Conservation (phyloP, 306 rosid genomes). For the Psophocarpus tetragonolobus region DNA sequence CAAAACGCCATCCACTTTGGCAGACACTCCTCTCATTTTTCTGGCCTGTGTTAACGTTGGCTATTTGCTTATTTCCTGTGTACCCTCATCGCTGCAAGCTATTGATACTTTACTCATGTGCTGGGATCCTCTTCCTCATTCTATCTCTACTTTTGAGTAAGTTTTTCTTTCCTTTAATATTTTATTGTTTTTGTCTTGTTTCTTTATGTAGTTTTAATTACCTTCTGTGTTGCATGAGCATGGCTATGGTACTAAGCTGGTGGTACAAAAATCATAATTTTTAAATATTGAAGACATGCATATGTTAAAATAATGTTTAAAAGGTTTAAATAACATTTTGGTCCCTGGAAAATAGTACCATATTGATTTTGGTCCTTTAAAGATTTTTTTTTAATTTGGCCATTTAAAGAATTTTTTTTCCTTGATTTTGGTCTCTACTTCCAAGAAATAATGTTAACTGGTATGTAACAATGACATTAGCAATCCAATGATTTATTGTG, state of each 20-base stretch:
- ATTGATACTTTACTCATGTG: conserved; percentile 89
- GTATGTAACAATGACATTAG: too few relatives aligned
- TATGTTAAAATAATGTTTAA: background rate
- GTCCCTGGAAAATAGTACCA: too few relatives aligned
- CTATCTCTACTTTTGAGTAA: conserved; percentile 78
- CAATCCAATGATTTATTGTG: too few relatives aligned
- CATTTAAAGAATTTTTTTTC: too few relatives aligned
- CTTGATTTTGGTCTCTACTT: too few relatives aligned
- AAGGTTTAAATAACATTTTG: too few relatives aligned
- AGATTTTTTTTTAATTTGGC: too few relatives aligned
- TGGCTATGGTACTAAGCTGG: background rate
- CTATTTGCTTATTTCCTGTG: conserved; percentile 97
- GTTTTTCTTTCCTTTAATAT: conserved; percentile 41
- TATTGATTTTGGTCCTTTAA: too few relatives aligned
- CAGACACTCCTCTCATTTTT: conserved; percentile 95
- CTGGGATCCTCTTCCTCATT: conserved; percentile 85
- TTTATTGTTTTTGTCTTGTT: conserved; percentile 8
- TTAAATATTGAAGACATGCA: background rate
- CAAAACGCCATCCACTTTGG: conserved; percentile 89
- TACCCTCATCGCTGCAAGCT: conserved; percentile 97
- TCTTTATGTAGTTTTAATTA: background rate
- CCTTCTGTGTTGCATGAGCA: background rate
- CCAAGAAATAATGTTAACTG: too few relatives aligned
- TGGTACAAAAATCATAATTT: background rate
- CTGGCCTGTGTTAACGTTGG: conserved; percentile 98